Conservation (phyloP, 768 basidiomycete species). For the Russula vinacea region DNA sequence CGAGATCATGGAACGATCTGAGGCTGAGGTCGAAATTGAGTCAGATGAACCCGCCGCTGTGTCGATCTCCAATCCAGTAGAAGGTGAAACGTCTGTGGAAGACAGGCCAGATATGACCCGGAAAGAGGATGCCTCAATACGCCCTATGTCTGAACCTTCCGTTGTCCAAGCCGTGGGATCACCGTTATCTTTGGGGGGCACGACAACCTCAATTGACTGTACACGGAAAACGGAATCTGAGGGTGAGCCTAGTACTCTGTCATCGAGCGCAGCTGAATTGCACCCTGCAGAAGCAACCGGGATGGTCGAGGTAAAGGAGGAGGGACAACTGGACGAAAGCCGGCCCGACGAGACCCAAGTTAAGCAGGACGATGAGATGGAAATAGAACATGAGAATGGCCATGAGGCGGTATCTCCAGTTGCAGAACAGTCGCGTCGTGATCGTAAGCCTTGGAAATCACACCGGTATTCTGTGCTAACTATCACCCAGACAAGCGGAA, state of each 20-base stretch:
- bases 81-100: constrained; percentile 5
- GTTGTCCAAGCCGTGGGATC: neutral
- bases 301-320: constrained; percentile 5
- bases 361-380: constrained; percentile 6
- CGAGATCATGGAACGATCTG: constrained; percentile 9
- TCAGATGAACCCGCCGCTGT: neutral
- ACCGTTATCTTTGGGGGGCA: neutral
- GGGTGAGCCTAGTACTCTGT: neutral
- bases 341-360: neutral
- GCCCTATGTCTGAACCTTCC: constrained; percentile 11
- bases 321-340: neutral
- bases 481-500: constrained; percentile 60
- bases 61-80: constrained; percentile 4
- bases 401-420: constrained; percentile 6
- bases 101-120: neutral
- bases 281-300: constrained; percentile 6
- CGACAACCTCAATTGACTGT: neutral
- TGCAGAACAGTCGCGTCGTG: constrained; percentile 21
- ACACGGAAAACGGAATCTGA: neutral
- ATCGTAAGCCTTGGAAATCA: constrained; percentile 24
- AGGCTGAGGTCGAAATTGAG: constrained; percentile 7
- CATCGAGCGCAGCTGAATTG: neutral
- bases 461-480: neutral
- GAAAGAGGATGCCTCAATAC: constrained; percentile 9
- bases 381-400: constrained; percentile 15